These are phyloP conservation scores for Neurospora sp. DNA, from an alignment of 495 filamentous ascomycete genomes.

Conservation along the genomic window DNA sequence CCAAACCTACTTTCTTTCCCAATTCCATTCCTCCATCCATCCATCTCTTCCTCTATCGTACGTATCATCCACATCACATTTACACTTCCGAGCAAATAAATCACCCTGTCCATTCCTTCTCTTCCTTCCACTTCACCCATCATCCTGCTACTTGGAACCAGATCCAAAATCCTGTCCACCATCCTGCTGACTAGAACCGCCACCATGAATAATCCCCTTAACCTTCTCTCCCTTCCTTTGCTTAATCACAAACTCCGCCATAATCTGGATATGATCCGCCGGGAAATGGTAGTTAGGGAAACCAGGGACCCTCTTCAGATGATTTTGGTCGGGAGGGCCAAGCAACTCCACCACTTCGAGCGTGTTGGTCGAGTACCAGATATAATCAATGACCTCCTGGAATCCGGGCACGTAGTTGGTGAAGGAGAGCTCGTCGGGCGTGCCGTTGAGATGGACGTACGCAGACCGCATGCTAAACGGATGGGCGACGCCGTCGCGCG, in stretches of 20 bases:
- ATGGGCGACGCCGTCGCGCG: conserved; percentile 80
- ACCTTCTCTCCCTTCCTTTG: conserved; percentile 69
- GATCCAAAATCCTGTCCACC: not conserved
- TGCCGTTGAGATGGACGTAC: conserved; percentile 56
- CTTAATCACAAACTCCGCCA: conserved; percentile 88
- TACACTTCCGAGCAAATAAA: not conserved
- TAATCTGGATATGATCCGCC: conserved; percentile 87
- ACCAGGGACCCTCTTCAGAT: conserved; percentile 81
- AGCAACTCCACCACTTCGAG: conserved; percentile 80
- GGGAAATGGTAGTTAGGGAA: conserved; percentile 98
- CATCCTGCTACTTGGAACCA: not conserved
- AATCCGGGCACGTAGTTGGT: conserved; percentile 95
- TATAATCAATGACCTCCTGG: conserved; percentile 85
- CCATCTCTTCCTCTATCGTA: not conserved
- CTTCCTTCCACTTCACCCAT: not conserved
- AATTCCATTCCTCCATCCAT: not conserved
- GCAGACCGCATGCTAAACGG: conserved; percentile 88
- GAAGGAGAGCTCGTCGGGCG: conserved; percentile 73
- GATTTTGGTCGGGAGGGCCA: conserved; percentile 82
- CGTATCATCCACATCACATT: not conserved
- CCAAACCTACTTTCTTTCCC: not conserved
- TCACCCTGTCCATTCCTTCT: not conserved
- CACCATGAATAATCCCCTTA: not conserved
- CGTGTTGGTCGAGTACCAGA: conserved; percentile 91
- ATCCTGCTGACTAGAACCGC: not conserved